phyloP scores from a whole-genome alignment of 768 basidiomycete genomes.

The Kwoniella sp. region DNA sequence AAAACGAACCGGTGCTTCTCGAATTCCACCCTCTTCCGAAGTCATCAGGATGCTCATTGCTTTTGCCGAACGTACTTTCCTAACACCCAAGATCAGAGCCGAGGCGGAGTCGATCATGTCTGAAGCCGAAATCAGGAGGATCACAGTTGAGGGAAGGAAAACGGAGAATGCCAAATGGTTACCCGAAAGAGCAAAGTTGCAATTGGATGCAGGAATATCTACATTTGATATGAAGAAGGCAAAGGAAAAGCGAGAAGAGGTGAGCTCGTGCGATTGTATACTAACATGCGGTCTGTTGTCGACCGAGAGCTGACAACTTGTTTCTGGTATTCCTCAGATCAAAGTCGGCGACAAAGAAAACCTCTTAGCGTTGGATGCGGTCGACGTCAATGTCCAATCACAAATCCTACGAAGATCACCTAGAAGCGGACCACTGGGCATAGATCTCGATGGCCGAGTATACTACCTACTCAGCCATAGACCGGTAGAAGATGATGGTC shows the following conservation, averaged over 20 bases:
- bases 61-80: conserved; percentile 32
- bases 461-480: conserved; percentile 35
- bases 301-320: background rate
- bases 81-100: conserved; percentile 24
- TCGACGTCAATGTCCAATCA: conserved; percentile 36
- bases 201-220: background rate
- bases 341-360: background rate
- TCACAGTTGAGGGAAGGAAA: conserved; percentile 11
- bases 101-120: conserved; percentile 28
- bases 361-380: background rate
- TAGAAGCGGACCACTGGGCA: conserved; percentile 33
- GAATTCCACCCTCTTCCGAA: conserved; percentile 34
- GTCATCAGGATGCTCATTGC: conserved; percentile 43
- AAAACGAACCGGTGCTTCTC: conserved; percentile 30
- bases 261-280: conserved; percentile 5
- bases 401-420: conserved; percentile 18
- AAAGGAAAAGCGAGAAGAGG: conserved; percentile 27
- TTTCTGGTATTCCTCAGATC: background rate
- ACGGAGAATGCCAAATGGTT: conserved; percentile 30
- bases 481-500: conserved; percentile 26
- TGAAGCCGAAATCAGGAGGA: conserved; percentile 19
- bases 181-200: conserved; percentile 20
- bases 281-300: background rate
- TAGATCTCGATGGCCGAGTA: conserved; percentile 37
- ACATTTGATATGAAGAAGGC: conserved; percentile 6